A percentile compares a stretch with the other conserved stretches of the same genome.
phyloP scores from a whole-genome alignment of 306 rosid genomes.

The Medicago lupulina region DNA sequence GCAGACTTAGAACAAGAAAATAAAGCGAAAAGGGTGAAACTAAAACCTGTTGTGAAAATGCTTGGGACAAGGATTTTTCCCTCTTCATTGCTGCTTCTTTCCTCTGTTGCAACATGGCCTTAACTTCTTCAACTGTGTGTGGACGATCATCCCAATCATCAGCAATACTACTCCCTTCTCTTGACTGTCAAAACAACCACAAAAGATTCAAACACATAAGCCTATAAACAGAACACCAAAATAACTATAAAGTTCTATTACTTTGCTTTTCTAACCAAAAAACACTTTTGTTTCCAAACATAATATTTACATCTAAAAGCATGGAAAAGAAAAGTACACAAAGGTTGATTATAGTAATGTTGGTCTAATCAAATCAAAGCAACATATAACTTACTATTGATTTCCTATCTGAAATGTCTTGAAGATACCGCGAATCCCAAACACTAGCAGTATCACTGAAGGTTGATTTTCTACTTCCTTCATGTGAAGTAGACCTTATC shows the following conservation, averaged over 20 bases:
- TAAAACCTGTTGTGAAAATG: slow-evolving; percentile 88
- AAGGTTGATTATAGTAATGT: slow-evolving; percentile 14
- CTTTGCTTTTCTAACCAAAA: slow-evolving; percentile 37
- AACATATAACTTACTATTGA: slow-evolving; percentile 61
- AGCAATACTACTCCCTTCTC: slow-evolving; percentile 85
- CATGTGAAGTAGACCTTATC: slow-evolving; percentile 72
- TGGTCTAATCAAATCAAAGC: slow-evolving; percentile 5
- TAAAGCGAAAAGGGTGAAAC: background rate
- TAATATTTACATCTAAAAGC: slow-evolving; percentile 18
- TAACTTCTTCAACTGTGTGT: slow-evolving; percentile 90
- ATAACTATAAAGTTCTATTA: slow-evolving; percentile 28
- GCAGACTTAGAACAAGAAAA: background rate
- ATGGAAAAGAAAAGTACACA: slow-evolving; percentile 13
- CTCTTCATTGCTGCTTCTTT: slow-evolving; percentile 82
- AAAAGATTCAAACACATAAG: slow-evolving; percentile 10
- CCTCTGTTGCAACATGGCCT: slow-evolving; percentile 88
- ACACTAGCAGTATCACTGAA: slow-evolving; percentile 78
- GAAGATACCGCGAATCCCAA: slow-evolving; percentile 77
- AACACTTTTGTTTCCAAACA: slow-evolving; percentile 27
- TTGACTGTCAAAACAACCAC: slow-evolving; percentile 53
- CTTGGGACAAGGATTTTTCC: slow-evolving; percentile 74
- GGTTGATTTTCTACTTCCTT: slow-evolving; percentile 82
- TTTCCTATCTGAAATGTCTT: slow-evolving; percentile 80
- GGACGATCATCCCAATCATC: slow-evolving; percentile 94
- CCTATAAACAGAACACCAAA: background rate